Evolutionary conservation across 75 land plant genomes (phyloP).

Genomic region (Pinus taeda): DNA sequence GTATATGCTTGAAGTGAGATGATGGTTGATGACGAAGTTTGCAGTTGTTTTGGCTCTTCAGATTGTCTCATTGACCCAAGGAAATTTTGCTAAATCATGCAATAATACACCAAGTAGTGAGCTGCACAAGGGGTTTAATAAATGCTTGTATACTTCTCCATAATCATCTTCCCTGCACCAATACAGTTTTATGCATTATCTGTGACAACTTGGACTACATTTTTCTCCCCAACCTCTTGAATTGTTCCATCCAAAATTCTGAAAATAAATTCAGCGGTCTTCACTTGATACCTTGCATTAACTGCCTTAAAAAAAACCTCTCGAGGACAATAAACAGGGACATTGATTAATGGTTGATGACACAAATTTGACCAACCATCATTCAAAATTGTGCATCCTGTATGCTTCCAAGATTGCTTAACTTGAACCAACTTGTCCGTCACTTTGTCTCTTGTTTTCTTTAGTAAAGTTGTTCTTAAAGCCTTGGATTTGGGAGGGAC

Average conservation of each 20-base stretch:
- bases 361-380: background rate
- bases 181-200: constrained; percentile 24
- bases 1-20: too few relatives aligned
- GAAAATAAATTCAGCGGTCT: background rate
- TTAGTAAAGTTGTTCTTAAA: too few relatives aligned
- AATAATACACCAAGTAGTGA: constrained; percentile 45
- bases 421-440: too few relatives aligned
- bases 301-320: background rate
- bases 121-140: constrained; percentile 64
- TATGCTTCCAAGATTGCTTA: too few relatives aligned
- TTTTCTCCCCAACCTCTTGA: constrained; percentile 23
- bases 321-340: background rate
- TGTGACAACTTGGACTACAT: constrained; percentile 66
- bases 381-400: too few relatives aligned
- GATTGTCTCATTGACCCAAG: too few relatives aligned
- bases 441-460: too few relatives aligned
- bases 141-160: constrained; percentile 33
- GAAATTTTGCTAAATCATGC: constrained; percentile 37
- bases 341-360: background rate
- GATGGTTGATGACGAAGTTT: too few relatives aligned
- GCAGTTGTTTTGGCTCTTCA: too few relatives aligned
- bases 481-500: background rate
- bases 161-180: constrained; percentile 37
- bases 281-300: background rate
- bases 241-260: background rate